phyloP scores from a whole-genome alignment of 768 basidiomycete genomes.

The Tephrocybe sp. region DNA sequence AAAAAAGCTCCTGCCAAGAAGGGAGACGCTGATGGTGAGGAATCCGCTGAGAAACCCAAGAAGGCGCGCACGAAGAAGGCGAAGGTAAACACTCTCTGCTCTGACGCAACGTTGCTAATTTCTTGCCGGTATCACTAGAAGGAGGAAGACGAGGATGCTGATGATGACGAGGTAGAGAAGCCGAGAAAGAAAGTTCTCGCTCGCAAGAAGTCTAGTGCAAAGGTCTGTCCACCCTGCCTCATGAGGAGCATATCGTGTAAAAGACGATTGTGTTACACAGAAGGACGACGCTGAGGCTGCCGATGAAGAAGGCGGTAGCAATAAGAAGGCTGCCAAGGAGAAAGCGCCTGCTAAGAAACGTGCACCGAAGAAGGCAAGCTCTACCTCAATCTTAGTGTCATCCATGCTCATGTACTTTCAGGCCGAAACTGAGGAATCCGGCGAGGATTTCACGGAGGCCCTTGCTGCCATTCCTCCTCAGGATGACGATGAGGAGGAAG shows the following conservation, averaged over 20 bases:
- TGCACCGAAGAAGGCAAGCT: slow-evolving; percentile 33
- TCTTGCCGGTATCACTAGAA: slow-evolving; percentile 8
- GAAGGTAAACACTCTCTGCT: slow-evolving; percentile 6
- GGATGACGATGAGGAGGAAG: slow-evolving; percentile 34
- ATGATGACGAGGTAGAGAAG: slow-evolving; percentile 46
- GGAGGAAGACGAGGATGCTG: slow-evolving; percentile 28
- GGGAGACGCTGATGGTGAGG: slow-evolving; percentile 10
- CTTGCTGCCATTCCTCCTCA: slow-evolving; percentile 33
- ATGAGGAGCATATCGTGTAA: neutral
- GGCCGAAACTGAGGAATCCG: slow-evolving; percentile 35
- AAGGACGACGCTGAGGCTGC: slow-evolving; percentile 28
- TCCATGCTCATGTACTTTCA: slow-evolving; percentile 7
- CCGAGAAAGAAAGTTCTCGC: slow-evolving; percentile 51
- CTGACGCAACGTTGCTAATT: neutral
- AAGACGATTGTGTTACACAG: slow-evolving; percentile 2
- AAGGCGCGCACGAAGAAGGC: slow-evolving; percentile 14
- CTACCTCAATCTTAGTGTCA: slow-evolving; percentile 2
- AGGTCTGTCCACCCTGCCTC: slow-evolving; percentile 14
- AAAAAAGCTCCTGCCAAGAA: slow-evolving; percentile 31
- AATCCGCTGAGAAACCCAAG: slow-evolving; percentile 21
- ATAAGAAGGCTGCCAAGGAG: slow-evolving; percentile 46
- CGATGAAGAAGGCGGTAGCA: slow-evolving; percentile 35
- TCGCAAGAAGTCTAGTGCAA: slow-evolving; percentile 27
- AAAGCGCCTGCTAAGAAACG: slow-evolving; percentile 50
- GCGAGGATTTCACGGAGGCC: slow-evolving; percentile 43